Percentiles rank a stretch among this genome's conserved stretches.
Evolutionary conservation across 164 flowering plant species (phyloP).

Genomic region (Sedum album): DNA sequence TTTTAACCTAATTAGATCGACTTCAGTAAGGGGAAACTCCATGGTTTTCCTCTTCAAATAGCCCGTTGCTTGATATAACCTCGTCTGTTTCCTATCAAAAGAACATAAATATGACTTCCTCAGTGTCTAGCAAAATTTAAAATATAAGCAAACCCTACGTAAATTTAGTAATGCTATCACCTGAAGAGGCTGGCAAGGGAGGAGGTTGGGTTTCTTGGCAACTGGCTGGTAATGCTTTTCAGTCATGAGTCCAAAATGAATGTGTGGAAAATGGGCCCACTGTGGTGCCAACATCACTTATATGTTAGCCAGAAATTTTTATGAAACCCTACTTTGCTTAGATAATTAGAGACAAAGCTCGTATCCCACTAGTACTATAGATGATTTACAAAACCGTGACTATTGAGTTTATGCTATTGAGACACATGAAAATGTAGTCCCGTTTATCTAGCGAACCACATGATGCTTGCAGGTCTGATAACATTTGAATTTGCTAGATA

Average conservation of each 20-base stretch:
- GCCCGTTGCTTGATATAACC: conserved; percentile 56
- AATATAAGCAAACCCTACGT: no score
- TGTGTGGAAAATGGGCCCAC: conserved; percentile 11
- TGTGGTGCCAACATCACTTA: background rate
- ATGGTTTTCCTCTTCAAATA: conserved; percentile 52
- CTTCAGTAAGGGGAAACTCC: conserved; percentile 69
- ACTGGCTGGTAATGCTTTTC: background rate
- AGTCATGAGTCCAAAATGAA: conserved; percentile 12
- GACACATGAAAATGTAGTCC: no score
- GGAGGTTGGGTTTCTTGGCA: conserved; percentile 7
- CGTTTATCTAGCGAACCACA: no score
- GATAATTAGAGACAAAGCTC: no score
- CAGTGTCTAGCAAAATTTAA: background rate
- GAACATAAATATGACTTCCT: background rate
- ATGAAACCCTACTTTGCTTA: background rate
- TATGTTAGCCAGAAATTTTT: background rate
- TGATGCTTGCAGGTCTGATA: no score
- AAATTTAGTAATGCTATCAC: background rate
- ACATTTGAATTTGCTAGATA: no score
- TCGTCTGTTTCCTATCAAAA: conserved; percentile 71
- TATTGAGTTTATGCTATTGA: no score
- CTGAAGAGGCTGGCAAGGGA: conserved; percentile 23
- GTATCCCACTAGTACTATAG: no score
- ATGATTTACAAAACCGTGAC: background rate
- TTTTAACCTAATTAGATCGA: no score